These are phyloP conservation scores for Senna tora DNA, from an alignment of 306 rosid genomes.

Conservation along the genomic window DNA sequence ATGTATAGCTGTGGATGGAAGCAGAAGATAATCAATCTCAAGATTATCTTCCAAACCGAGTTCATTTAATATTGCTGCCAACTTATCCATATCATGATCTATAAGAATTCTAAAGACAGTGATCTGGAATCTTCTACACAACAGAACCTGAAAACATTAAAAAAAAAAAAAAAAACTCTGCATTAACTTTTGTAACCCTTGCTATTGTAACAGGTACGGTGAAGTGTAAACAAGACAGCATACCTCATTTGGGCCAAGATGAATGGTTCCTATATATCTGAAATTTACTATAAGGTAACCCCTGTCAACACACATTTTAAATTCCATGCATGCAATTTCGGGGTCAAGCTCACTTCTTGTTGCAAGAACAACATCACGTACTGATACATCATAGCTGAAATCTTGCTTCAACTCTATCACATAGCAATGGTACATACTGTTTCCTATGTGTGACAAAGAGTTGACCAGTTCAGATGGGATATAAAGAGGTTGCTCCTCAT, in stretches of 20 bases:
- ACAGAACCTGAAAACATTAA: slow-evolving; percentile 55
- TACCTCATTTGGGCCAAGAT: slow-evolving; percentile 62
- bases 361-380: slow-evolving; percentile 62
- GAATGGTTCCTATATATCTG: slow-evolving; percentile 51
- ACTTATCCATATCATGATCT: slow-evolving; percentile 41
- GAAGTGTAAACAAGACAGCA: slow-evolving; percentile 21
- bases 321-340: slow-evolving; percentile 51
- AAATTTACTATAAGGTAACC: slow-evolving; percentile 59
- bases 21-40: slow-evolving; percentile 74
- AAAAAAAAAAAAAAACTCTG: not conserved
- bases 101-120: slow-evolving; percentile 54
- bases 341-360: slow-evolving; percentile 55
- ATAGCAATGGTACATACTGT: slow-evolving; percentile 64
- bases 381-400: slow-evolving; percentile 52
- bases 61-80: slow-evolving; percentile 39
- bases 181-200: slow-evolving; percentile 2
- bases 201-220: slow-evolving; percentile 20
- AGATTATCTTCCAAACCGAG: slow-evolving; percentile 42
- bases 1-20: slow-evolving; percentile 51
- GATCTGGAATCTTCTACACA: slow-evolving; percentile 69
- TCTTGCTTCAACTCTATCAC: slow-evolving; percentile 61
- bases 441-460: slow-evolving; percentile 28
- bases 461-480: slow-evolving; percentile 65
- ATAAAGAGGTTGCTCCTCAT: slow-evolving; percentile 64
- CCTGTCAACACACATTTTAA: slow-evolving; percentile 52